These are phyloP conservation scores for Cryphonectria nitschkei DNA, from an alignment of 2,329 filamentous ascomycete genomes.

Conservation along the genomic window DNA sequence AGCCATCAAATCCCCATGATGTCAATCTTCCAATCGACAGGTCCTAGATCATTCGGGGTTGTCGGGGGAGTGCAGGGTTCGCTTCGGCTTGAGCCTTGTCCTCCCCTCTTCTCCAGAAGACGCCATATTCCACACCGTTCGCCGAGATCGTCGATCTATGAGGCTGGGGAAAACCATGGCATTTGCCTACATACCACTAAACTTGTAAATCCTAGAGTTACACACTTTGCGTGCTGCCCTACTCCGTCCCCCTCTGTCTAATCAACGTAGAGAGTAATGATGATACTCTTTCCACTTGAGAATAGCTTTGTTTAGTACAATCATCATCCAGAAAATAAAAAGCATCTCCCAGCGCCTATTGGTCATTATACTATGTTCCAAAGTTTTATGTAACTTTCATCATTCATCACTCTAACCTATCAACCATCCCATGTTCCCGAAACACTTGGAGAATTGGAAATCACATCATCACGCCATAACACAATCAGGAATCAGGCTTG, in stretches of 20 bases:
- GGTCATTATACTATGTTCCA: not conserved
- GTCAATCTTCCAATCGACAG: conserved; percentile 95
- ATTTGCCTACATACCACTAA: conserved; percentile 62
- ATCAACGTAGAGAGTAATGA: not conserved
- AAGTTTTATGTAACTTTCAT: not conserved
- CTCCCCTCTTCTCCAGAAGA: conserved; percentile 59
- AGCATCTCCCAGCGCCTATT: not conserved
- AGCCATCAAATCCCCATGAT: conserved; percentile 77
- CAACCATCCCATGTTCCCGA: not conserved
- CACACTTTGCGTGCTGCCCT: not conserved
- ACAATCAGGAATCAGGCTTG: not conserved
- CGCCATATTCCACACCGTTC: conserved; percentile 90
- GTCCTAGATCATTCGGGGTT: conserved; percentile 77
- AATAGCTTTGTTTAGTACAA: not conserved
- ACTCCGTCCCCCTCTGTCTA: not conserved
- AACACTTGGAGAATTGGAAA: not conserved
- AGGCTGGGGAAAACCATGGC: conserved; percentile 92
- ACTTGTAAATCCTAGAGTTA: not conserved
- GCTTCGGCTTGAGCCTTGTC: conserved; percentile 70
- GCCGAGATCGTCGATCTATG: conserved; percentile 88
- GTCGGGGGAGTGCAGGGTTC: conserved; percentile 62
- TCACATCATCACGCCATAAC: not conserved
- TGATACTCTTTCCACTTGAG: not conserved
- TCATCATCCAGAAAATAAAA: not conserved
- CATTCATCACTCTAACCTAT: not conserved